Conservation (phyloP, 208 protist species). For the Acanthamoeba culbertsoni region DNA sequence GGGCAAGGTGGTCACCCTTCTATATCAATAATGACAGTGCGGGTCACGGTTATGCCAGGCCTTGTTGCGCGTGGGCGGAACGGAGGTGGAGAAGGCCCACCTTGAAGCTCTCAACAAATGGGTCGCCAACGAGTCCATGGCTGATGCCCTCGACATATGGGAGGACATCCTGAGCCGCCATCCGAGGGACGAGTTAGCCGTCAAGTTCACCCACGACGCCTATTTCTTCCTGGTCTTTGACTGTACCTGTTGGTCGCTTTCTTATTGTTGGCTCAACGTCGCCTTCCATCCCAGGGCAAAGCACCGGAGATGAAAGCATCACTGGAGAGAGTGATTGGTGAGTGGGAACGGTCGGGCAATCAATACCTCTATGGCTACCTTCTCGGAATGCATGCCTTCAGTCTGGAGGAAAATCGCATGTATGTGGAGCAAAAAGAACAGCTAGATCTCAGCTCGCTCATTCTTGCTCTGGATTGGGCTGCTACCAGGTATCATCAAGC, state of each 20-base stretch:
- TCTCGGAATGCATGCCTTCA: neutral
- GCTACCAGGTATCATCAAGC: neutral
- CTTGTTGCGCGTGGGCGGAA: neutral
- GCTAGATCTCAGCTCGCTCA: neutral
- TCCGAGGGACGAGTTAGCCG: neutral
- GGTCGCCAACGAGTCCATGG: neutral
- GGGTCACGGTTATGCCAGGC: neutral
- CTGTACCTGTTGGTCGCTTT: neutral
- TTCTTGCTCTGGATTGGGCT: neutral
- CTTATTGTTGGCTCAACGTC: neutral
- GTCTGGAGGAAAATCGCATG: neutral
- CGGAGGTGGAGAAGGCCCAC: neutral
- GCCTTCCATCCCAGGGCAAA: neutral
- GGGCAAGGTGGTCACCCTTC: neutral
- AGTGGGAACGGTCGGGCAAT: neutral
- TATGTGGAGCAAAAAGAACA: neutral
- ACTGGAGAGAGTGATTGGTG: neutral
- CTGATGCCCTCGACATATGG: neutral
- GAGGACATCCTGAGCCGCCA: neutral
- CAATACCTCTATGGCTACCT: neutral
- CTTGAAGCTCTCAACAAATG: neutral
- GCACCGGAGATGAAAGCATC: neutral
- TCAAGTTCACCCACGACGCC: constrained; percentile 19
- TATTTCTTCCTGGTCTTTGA: constrained; percentile 12
- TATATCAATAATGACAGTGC: too few relatives aligned